phyloP scores from a whole-genome alignment of 2,329 filamentous ascomycete genomes.

The Thielaviopsis populi region DNA sequence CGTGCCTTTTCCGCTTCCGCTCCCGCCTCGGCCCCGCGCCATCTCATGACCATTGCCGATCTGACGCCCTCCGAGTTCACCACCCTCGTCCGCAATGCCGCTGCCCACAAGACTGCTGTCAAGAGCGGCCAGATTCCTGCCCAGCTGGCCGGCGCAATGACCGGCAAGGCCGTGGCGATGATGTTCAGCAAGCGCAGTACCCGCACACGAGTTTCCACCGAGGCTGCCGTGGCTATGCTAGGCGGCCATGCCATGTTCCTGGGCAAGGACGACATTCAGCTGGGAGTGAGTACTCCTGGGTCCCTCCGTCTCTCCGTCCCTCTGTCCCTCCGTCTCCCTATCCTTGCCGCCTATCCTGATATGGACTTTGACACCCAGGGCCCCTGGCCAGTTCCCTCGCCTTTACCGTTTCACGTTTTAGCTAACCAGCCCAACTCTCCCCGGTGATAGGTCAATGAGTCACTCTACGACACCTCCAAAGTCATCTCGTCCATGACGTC shows the following conservation, averaged over 20 bases:
- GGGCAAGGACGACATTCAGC: slow-evolving; percentile 87
- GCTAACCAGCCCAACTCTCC: background rate
- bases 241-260: slow-evolving; percentile 94
- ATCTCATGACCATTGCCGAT: slow-evolving; percentile 84
- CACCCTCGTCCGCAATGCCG: slow-evolving; percentile 69
- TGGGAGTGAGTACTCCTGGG: slow-evolving; percentile 49
- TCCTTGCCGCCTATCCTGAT: too few species aligned
- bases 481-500: slow-evolving; percentile 92
- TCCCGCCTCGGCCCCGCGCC: slow-evolving; percentile 41
- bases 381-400: too few species aligned
- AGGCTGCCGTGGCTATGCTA: slow-evolving; percentile 75
- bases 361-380: too few species aligned
- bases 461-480: slow-evolving; percentile 76
- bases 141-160: slow-evolving; percentile 45
- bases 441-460: slow-evolving; percentile 63
- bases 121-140: slow-evolving; percentile 51
- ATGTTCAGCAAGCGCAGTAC: slow-evolving; percentile 96
- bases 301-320: background rate
- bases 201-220: slow-evolving; percentile 81
- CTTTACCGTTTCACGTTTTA: too few species aligned
- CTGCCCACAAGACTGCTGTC: slow-evolving; percentile 58
- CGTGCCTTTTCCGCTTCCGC: slow-evolving; percentile 30
- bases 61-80: slow-evolving; percentile 66
- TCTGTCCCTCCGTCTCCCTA: background rate
- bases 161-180: slow-evolving; percentile 75